These are phyloP conservation scores for Populus trichocarpa DNA, from an alignment of 441 rosid genomes.

Conservation along the genomic window DNA sequence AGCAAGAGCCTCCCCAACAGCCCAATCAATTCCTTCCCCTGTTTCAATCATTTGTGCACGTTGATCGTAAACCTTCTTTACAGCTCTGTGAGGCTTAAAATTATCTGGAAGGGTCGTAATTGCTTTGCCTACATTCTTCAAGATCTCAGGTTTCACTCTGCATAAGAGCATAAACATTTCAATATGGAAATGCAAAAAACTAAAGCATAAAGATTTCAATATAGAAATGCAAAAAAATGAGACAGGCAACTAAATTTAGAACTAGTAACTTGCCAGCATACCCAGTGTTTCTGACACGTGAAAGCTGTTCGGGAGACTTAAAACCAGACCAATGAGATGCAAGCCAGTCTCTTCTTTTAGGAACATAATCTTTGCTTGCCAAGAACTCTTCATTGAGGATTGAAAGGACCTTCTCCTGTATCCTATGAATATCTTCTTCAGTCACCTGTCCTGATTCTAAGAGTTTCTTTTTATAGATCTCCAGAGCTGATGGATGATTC, in stretches of 20 bases:
- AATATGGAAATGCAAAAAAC: not conserved
- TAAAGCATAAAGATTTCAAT: slow-evolving; percentile 16
- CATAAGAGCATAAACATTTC: slow-evolving; percentile 23
- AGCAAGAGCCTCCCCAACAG: slow-evolving; percentile 91
- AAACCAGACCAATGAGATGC: slow-evolving; percentile 95
- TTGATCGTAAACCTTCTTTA: slow-evolving; percentile 80
- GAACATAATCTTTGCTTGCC: slow-evolving; percentile 85
- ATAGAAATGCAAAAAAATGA: not conserved
- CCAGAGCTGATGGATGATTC: slow-evolving; percentile 81
- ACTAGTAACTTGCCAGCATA: slow-evolving; percentile 21
- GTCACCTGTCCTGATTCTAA: slow-evolving; percentile 39
- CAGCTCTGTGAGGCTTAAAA: slow-evolving; percentile 85
- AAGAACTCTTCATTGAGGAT: slow-evolving; percentile 85
- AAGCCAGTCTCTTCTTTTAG: slow-evolving; percentile 90
- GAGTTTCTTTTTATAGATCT: slow-evolving; percentile 48
- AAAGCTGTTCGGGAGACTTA: slow-evolving; percentile 95
- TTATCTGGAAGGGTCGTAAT: slow-evolving; percentile 72
- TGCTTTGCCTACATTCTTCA: slow-evolving; percentile 91
- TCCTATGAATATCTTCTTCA: slow-evolving; percentile 58
- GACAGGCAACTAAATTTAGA: not conserved
- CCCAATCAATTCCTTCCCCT: slow-evolving; percentile 98
- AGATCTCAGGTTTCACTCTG: slow-evolving; percentile 95
- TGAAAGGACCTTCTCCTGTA: slow-evolving; percentile 65
- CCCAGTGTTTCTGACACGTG: slow-evolving; percentile 96
- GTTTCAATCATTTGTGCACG: slow-evolving; percentile 91